Base-by-base conservation (phyloP, 495 filamentous ascomycete genomes). In the Wilcoxina mikolae region DNA sequence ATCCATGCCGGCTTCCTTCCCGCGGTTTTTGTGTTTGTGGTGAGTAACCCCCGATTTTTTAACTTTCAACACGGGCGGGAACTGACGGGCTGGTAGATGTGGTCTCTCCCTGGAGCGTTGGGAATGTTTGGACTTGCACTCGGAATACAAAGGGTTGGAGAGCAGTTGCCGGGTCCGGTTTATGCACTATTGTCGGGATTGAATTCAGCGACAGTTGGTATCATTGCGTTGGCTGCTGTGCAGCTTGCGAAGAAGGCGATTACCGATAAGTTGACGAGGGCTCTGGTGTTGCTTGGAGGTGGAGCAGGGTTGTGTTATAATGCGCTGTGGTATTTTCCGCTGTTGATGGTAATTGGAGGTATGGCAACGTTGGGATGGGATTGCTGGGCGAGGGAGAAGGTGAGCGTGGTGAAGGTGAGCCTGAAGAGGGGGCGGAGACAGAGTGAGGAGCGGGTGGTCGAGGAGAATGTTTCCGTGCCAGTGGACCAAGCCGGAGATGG, bases 271-370 rank as follows among this genome's bases (percentile, higher is more conserved):
- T 33, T 88, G 26, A 81, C 84, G 0, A 69, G 85, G 1, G 71
- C 84, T 11, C 58, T 89, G 1, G 78, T 93, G 0, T 78, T 86
- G 52, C 61, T 85, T n/a, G 77, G 76, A 15, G 86, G 71, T 20
- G 70, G 74, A 2, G 82, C 81, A 0, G 86, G 84, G 4, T 68
- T 90, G 65, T 73, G 82, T 39, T 88, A 90, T 57, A 87, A 78
- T 53, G 78, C 84, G 0, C 68, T 89, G 0, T 93, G 84, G 86
- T 93, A 87, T 61, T 90, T 88, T 57, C 86, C 86, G 0, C 64
- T 84, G 0, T 60, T 93, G 7, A 82, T 90, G 74, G 52, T 79
- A 10, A 26, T 67, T 1, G 84, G 79, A 0, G 69, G 80, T 27
- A 2, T 74, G 12, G 67, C 69, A 0, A 79, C 81, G 0, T 64